Evolutionary conservation across 2,329 filamentous ascomycete genomes (phyloP).

Genomic region (Blastomyces parvus): DNA sequence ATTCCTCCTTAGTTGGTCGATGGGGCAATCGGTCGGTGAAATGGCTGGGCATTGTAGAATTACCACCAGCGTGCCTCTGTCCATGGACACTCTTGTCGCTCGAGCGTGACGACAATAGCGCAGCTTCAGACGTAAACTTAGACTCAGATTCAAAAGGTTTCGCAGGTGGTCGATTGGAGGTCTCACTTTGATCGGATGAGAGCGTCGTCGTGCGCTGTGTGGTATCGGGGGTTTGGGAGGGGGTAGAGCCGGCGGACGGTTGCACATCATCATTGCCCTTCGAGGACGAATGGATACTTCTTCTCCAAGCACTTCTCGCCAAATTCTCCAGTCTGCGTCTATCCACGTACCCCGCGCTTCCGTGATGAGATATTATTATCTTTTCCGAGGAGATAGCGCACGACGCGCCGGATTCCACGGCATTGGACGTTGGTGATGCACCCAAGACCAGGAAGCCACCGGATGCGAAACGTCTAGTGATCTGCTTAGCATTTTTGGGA

Average conservation of each 20-base stretch:
- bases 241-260: neutral
- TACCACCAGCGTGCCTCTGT: neutral
- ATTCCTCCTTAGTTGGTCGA: constrained; percentile 83
- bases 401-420: constrained; percentile 26
- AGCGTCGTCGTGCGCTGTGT: neutral
- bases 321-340: constrained; percentile 16
- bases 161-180: neutral
- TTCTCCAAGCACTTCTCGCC: constrained; percentile 22
- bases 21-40: constrained; percentile 57
- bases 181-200: neutral
- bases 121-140: neutral
- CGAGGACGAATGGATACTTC: constrained; percentile 25
- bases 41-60: constrained; percentile 27
- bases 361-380: constrained; percentile 23
- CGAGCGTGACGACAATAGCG: neutral
- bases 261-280: neutral
- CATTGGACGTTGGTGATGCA: constrained; percentile 23
- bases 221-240: neutral
- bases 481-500: constrained; percentile 28
- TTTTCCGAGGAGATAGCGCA: constrained; percentile 25
- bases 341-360: constrained; percentile 16
- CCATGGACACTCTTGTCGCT: neutral
- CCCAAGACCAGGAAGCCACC: constrained; percentile 47
- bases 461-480: constrained; percentile 46
- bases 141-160: neutral